Conservation (phyloP, 2,329 filamentous ascomycete genomes). For the Ceratocystis cacaofunesta region DNA sequence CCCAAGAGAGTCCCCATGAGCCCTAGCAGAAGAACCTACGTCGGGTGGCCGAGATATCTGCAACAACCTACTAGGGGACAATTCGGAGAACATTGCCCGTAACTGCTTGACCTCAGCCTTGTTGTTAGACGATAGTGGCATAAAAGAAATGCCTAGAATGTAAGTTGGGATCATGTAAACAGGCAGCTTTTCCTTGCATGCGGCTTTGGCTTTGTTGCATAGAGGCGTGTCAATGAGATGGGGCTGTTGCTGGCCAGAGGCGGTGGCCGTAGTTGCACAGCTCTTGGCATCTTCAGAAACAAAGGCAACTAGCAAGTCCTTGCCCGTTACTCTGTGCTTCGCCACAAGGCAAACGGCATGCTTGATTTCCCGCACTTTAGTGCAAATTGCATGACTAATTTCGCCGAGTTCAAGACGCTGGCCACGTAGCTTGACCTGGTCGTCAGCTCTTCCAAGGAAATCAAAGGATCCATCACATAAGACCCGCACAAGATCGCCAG, state of each 20-base stretch:
- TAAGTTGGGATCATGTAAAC: conserved; percentile 87
- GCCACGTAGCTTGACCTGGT: conserved; percentile 82
- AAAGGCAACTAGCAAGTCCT: conserved; percentile 72
- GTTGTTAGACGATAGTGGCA: conserved; percentile 79
- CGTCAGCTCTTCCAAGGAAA: conserved; percentile 75
- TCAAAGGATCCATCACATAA: conserved; percentile 70
- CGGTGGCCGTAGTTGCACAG: neutral
- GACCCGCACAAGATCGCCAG: conserved; percentile 74
- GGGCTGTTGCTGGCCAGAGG: conserved; percentile 12
- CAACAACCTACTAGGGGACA: conserved; percentile 43
- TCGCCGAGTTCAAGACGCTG: conserved; percentile 82
- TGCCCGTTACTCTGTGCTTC: conserved; percentile 55
- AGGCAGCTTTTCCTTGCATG: conserved; percentile 57
- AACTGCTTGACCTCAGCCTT: conserved; percentile 67
- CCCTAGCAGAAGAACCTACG: conserved; percentile 25
- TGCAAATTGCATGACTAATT: conserved; percentile 68
- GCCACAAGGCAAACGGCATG: conserved; percentile 65
- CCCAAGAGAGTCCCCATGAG: neutral
- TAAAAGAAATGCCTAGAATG: conserved; percentile 52
- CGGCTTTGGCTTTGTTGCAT: conserved; percentile 33
- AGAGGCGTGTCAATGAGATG: neutral
- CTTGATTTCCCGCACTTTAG: conserved; percentile 39
- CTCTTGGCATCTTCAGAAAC: conserved; percentile 26
- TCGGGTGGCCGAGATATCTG: conserved; percentile 19
- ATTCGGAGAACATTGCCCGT: conserved; percentile 45